Evolutionary conservation across 805 yeast genomes (phyloP).

Genomic region (Saccharomycopsis sp.): DNA sequence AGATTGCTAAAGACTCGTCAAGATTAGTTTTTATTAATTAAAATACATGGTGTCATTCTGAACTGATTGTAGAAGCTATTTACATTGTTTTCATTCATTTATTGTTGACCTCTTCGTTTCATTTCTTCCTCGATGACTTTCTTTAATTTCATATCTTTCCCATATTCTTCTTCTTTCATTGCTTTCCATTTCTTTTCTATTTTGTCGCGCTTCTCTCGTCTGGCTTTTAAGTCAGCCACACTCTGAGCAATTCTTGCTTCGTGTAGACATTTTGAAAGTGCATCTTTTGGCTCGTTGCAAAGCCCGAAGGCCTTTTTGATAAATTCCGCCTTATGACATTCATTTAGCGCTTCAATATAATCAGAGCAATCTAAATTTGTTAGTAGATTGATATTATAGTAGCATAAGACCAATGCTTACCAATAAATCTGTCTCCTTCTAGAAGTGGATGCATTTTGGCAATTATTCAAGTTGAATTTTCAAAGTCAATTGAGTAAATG

Average conservation of each 20-base stretch:
- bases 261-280: constrained; percentile 71
- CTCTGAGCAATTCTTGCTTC: constrained; percentile 63
- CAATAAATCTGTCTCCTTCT: constrained; percentile 40
- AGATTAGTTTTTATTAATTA: constrained; percentile 67
- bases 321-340: constrained; percentile 72
- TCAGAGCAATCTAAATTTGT: constrained; percentile 55
- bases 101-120: constrained; percentile 37
- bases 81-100: neutral
- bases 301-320: constrained; percentile 67
- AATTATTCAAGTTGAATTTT: neutral
- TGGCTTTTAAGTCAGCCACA: constrained; percentile 39
- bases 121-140: constrained; percentile 53
- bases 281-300: constrained; percentile 80
- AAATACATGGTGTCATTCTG: neutral
- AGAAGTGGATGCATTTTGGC: constrained; percentile 48
- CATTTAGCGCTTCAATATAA: constrained; percentile 79
- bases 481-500: too few relatives aligned
- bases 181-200: constrained; percentile 52
- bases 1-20: constrained; percentile 90
- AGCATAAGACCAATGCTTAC: constrained; percentile 26
- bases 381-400: neutral
- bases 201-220: constrained; percentile 49
- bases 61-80: neutral
- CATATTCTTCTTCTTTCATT: constrained; percentile 71
- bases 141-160: constrained; percentile 64